Evolutionary conservation across 2,329 filamentous ascomycete species (phyloP).

Genomic region (Aspergillus unguis): DNA sequence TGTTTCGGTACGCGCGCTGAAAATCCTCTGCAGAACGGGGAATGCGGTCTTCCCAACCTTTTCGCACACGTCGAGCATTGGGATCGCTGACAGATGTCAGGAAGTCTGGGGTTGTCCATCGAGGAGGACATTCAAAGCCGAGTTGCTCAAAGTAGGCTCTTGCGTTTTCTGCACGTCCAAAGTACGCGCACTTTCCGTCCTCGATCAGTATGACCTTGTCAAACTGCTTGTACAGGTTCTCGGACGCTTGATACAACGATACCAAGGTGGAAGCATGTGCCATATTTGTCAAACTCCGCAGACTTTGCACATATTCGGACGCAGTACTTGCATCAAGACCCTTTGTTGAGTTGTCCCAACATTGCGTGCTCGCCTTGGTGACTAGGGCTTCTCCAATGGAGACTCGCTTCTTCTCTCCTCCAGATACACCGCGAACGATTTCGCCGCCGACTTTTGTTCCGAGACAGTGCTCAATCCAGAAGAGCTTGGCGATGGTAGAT

Average conservation of each 20-base stretch:
- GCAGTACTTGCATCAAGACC: conserved; percentile 73
- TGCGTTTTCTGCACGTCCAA: conserved; percentile 61
- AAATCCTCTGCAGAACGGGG: conserved; percentile 57
- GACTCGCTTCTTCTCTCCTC: conserved; percentile 74
- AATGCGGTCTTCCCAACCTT: conserved; percentile 57
- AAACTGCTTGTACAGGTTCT: conserved; percentile 54
- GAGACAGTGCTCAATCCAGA: conserved; percentile 68
- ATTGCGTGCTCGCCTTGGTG: conserved; percentile 62
- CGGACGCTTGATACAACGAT: conserved; percentile 67
- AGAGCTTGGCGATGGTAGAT: conserved; percentile 66
- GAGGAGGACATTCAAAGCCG: conserved; percentile 68
- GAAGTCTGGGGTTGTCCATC: conserved; percentile 73
- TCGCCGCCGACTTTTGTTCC: conserved; percentile 74
- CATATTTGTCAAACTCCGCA: conserved; percentile 64
- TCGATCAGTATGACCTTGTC: conserved; percentile 68
- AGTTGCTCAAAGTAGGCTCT: conserved; percentile 67
- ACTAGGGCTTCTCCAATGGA: conserved; percentile 76
- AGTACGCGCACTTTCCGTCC: conserved; percentile 69
- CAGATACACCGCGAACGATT: conserved; percentile 67
- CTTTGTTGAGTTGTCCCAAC: conserved; percentile 73
- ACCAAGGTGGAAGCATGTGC: conserved; percentile 61
- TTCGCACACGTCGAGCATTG: conserved; percentile 55
- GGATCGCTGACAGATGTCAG: conserved; percentile 69
- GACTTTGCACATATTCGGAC: conserved; percentile 66
- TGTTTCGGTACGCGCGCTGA: conserved; percentile 50